These are phyloP conservation scores for Naganishia friedmannii DNA, from an alignment of 768 basidiomycete genomes.

Conservation along the genomic window DNA sequence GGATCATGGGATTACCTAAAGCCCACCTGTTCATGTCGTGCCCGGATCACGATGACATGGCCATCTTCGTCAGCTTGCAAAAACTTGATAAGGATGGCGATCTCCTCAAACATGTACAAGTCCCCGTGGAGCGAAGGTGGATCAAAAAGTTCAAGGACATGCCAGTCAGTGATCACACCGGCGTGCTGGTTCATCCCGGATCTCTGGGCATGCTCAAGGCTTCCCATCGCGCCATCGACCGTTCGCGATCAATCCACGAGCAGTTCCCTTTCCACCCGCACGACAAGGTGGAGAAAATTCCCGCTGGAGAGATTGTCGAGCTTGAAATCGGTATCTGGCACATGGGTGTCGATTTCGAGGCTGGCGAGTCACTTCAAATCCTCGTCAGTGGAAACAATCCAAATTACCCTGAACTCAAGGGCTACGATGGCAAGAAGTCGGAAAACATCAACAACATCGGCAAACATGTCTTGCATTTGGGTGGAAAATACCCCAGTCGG, in stretches of 20 bases:
- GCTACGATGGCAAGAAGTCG: slow-evolving; percentile 23
- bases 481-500: slow-evolving; percentile 24
- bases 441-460: slow-evolving; percentile 31
- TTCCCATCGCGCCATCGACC: slow-evolving; percentile 34
- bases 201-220: slow-evolving; percentile 34
- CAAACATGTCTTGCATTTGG: slow-evolving; percentile 29
- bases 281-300: slow-evolving; percentile 32
- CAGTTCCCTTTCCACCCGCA: slow-evolving; percentile 29
- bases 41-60: slow-evolving; percentile 35
- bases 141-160: slow-evolving; percentile 27
- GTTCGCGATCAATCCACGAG: slow-evolving; percentile 21
- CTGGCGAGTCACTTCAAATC: slow-evolving; percentile 31
- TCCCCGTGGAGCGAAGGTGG: slow-evolving; percentile 23
- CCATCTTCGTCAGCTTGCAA: slow-evolving; percentile 33
- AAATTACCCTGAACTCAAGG: slow-evolving; percentile 31
- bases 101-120: slow-evolving; percentile 25
- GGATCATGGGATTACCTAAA: slow-evolving; percentile 17
- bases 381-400: slow-evolving; percentile 28
- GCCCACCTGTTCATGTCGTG: slow-evolving; percentile 32
- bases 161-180: slow-evolving; percentile 28
- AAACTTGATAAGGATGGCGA: slow-evolving; percentile 36
- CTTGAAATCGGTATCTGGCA: slow-evolving; percentile 37
- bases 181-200: slow-evolving; percentile 21
- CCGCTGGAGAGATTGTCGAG: slow-evolving; percentile 29
- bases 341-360: slow-evolving; percentile 30